Conservation (phyloP, 2,329 filamentous ascomycete species). For the Diaporthe sp. region DNA sequence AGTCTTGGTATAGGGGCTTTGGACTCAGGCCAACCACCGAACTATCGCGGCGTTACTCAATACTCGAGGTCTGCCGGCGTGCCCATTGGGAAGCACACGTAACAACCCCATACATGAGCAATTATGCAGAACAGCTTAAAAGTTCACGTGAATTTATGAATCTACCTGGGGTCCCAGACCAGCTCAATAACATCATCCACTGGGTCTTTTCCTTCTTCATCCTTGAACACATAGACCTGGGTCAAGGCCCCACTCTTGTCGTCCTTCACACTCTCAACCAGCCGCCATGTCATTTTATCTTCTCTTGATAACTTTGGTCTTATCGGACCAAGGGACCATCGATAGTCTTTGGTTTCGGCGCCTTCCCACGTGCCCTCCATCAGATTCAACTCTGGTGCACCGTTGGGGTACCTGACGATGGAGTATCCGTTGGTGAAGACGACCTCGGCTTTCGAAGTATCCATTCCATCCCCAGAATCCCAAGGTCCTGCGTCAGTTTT, state of each 20-base stretch:
- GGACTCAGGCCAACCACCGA: no score
- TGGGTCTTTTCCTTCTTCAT: conserved; percentile 50
- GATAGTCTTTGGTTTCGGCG: conserved; percentile 52
- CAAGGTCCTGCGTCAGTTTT: not conserved
- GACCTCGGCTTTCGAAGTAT: not conserved
- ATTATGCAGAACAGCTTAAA: no score
- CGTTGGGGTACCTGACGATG: conserved; percentile 59
- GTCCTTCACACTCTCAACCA: conserved; percentile 56
- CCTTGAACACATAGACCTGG: conserved; percentile 64
- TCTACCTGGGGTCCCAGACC: conserved; percentile 51
- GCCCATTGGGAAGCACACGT: no score
- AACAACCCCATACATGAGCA: no score
- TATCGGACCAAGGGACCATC: conserved; percentile 67
- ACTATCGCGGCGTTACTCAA: no score
- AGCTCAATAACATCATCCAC: conserved; percentile 63
- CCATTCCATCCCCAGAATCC: not conserved
- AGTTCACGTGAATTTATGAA: no score
- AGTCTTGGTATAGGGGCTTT: no score
- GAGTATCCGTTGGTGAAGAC: conserved; percentile 71
- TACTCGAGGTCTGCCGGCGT: no score
- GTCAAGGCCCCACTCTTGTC: conserved; percentile 55
- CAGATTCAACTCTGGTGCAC: conserved; percentile 50
- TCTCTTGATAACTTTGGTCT: conserved; percentile 49
- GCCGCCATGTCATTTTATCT: conserved; percentile 64
- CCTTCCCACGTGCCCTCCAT: conserved; percentile 66